Evolutionary conservation across 805 yeast genomes (phyloP).

Genomic region (Metschnikowia bowlesiae): DNA sequence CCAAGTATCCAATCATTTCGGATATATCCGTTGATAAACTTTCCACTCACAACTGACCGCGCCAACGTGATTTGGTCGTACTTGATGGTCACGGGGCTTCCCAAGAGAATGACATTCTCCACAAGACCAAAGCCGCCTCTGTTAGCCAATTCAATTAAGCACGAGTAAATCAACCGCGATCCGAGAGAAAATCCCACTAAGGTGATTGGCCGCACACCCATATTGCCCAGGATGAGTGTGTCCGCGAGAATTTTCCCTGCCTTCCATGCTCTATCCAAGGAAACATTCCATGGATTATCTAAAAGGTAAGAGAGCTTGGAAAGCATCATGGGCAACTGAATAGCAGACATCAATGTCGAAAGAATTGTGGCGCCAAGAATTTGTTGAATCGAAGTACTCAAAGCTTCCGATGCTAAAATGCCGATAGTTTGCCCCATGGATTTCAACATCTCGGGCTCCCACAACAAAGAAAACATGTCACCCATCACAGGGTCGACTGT

Average conservation of each 20-base stretch:
- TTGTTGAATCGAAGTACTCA: conserved; percentile 92
- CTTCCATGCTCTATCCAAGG: conserved; percentile 94
- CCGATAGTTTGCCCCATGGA: conserved; percentile 95
- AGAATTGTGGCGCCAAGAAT: conserved; percentile 87
- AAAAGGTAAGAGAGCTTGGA: conserved; percentile 83
- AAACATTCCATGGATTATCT: conserved; percentile 98
- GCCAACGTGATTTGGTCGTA: conserved; percentile 74
- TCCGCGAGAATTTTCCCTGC: conserved; percentile 92
- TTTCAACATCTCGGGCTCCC: conserved; percentile 98
- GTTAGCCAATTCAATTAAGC: conserved; percentile 79
- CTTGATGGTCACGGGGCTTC: conserved; percentile 80
- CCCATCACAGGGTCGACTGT: conserved; percentile 99
- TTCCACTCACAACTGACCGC: conserved; percentile 82
- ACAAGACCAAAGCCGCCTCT: conserved; percentile 83
- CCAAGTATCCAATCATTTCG: conserved; percentile 95
- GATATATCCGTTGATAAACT: conserved; percentile 86
- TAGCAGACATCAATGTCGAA: conserved; percentile 85
- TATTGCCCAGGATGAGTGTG: conserved; percentile 76
- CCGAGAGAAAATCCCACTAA: conserved; percentile 92
- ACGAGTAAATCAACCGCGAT: conserved; percentile 85
- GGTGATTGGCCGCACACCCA: conserved; percentile 90
- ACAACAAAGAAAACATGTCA: conserved; percentile 80
- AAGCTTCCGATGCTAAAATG: conserved; percentile 88
- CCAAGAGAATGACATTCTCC: conserved; percentile 83
- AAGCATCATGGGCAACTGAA: conserved; percentile 88